phyloP scores from a whole-genome alignment of 495 filamentous ascomycete species.

The Usnea hakonensis region DNA sequence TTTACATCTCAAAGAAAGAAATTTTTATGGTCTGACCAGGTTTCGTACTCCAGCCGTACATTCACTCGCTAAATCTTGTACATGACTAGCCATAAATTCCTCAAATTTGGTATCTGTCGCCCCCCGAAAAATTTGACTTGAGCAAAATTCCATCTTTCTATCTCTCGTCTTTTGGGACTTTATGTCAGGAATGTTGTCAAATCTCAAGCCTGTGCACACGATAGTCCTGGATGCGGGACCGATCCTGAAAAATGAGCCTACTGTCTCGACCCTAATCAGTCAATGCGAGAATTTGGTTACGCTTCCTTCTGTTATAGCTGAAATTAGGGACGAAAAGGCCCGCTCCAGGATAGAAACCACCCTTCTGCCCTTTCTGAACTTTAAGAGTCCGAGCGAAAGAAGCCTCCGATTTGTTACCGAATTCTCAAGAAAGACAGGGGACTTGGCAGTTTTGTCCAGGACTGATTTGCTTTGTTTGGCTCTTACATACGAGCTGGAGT shows the following conservation, averaged over 20 bases:
- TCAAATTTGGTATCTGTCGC: not conserved
- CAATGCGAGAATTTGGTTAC: constrained; percentile 74
- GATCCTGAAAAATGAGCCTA: constrained; percentile 80
- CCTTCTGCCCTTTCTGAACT: constrained; percentile 72
- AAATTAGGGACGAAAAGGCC: constrained; percentile 83
- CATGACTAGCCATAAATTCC: not conserved
- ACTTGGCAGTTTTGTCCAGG: constrained; percentile 75
- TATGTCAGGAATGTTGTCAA: not conserved
- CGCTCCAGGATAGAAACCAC: constrained; percentile 71
- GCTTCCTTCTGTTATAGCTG: constrained; percentile 75
- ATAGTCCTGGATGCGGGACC: constrained; percentile 87
- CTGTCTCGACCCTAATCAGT: constrained; percentile 66
- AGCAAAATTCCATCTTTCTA: not conserved
- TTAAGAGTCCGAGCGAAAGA: constrained; percentile 62
- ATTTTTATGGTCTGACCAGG: not conserved
- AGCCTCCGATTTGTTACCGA: constrained; percentile 73
- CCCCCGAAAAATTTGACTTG: not conserved
- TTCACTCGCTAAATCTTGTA: not conserved
- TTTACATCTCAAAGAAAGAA: not conserved
- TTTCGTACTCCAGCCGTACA: not conserved
- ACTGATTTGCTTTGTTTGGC: constrained; percentile 86
- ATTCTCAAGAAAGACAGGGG: constrained; percentile 84
- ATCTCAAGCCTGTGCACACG: constrained; percentile 62
- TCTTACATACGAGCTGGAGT: constrained; percentile 83
- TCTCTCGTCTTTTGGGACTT: not conserved